Conservation (phyloP, 257 asterid genomes). For the Cruciata laevipes region DNA sequence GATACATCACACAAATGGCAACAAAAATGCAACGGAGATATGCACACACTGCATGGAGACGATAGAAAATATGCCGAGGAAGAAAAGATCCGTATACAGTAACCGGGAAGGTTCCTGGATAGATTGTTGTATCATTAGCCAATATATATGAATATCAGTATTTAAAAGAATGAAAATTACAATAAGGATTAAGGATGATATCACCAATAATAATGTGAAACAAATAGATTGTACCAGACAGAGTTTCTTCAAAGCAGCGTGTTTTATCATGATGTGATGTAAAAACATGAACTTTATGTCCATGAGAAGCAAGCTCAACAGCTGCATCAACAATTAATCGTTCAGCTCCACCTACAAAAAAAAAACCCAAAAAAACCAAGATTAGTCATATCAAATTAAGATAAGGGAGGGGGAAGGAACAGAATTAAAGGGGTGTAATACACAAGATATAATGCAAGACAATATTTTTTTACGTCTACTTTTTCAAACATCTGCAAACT, state of each 20-base stretch:
- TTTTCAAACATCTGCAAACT: not conserved
- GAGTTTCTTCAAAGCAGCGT: slow-evolving; percentile 92
- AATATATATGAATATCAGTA: not conserved
- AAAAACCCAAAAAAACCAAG: slow-evolving; percentile 10
- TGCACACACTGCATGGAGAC: slow-evolving; percentile 3
- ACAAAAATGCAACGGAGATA: not conserved
- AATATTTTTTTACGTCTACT: not conserved
- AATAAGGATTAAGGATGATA: not conserved
- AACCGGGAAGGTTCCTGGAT: not conserved
- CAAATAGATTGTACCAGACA: slow-evolving; percentile 69
- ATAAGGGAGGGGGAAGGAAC: not conserved
- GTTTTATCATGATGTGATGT: slow-evolving; percentile 84
- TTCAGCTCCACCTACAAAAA: slow-evolving; percentile 95
- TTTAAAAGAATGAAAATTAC: not conserved
- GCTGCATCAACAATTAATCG: slow-evolving; percentile 94
- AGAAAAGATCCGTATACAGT: slow-evolving; percentile 2
- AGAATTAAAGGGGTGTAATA: not conserved
- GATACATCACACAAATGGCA: slow-evolving; percentile 16
- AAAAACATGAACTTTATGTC: slow-evolving; percentile 76
- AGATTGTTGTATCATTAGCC: slow-evolving; percentile 6
- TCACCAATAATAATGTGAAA: not conserved
- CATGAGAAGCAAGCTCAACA: slow-evolving; percentile 72
- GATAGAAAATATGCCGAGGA: slow-evolving; percentile 3
- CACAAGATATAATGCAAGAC: not conserved
- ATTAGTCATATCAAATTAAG: not conserved